Base-by-base conservation (phyloP, 2,329 filamentous ascomycete genomes). In the Epichloe brachyelytri region DNA sequence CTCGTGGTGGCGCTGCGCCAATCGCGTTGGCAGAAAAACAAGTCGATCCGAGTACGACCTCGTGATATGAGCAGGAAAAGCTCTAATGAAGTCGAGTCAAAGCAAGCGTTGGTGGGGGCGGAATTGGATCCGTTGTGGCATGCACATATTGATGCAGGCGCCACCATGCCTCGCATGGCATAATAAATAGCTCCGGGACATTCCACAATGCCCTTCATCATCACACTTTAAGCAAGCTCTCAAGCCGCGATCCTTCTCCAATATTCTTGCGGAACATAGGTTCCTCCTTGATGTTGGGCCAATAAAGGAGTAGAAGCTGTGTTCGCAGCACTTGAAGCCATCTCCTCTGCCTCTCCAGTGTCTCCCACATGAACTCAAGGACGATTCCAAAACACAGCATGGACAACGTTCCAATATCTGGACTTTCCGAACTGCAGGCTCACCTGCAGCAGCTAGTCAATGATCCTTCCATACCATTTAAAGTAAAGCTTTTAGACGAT, bases 401-500 rank as follows among this genome's bases (percentile, higher is more conserved):
- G 59, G 70, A 71, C 48, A 61, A 62, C n/a, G 58, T 67, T n/a
- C 72, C 74, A 46, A 67, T 81, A 46, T 67, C 70, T 6, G 73
- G 77, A 8, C 66, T 82, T 17, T 68, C 74, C 20, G 76, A 79
- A 56, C 70, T 83, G 20, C 69, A 76, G 46, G 62, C 60, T 20
- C 80, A 83, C 60, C 67, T 83, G 15, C 68, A 74, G 48, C 64
- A 72, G 30, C 65, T 82, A n/a, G 55, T 71, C 17, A 60, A 64
- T 26, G 69, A 74, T 53, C 66, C 73, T 17, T 64, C 65, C 0
- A 61, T 70, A 1, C 61, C 67, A 0, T 65, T 78, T 37, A 63
- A 75, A 53, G 63, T 65, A 11, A 74, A 74, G 56, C 67, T 82
- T 2, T 76, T 83, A 53, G 79, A 82, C 58, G 66, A 79, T 58